A percentile compares a stretch with the other conserved stretches of the same genome.
Conservation (phyloP, 2,329 filamentous ascomycete species). For the Epichloe amarillans region DNA sequence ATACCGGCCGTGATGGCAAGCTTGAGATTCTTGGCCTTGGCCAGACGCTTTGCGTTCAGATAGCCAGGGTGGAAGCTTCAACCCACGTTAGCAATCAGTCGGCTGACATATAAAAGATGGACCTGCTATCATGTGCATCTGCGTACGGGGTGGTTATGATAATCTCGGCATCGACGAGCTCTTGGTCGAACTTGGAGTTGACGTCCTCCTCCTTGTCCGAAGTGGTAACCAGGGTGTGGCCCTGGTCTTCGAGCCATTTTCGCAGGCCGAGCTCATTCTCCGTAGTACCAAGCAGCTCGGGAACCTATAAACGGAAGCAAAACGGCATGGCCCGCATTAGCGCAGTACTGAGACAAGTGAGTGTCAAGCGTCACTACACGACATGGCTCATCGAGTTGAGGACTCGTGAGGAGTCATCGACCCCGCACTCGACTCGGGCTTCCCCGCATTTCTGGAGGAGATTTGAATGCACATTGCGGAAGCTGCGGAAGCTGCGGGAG, state of each 20-base stretch:
- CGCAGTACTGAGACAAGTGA: background rate
- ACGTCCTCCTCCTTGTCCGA: constrained; percentile 95
- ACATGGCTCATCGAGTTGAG: background rate
- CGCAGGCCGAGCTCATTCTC: constrained; percentile 97
- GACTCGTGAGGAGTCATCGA: too few species aligned
- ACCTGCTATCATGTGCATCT: background rate
- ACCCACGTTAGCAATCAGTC: background rate
- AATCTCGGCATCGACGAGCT: constrained; percentile 91
- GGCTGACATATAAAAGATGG: background rate
- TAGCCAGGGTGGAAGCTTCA: constrained; percentile 92
- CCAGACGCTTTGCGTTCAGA: constrained; percentile 88
- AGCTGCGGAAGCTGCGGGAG: background rate
- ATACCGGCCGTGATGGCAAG: constrained; percentile 94
- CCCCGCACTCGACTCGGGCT: background rate
- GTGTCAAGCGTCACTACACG: too few species aligned
- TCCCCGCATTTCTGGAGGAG: background rate
- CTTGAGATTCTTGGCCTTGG: constrained; percentile 98
- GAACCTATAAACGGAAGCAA: constrained; percentile 34
- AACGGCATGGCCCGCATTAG: background rate
- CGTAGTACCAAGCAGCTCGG: constrained; percentile 80
- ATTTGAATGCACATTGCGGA: background rate
- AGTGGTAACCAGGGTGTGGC: constrained; percentile 92
- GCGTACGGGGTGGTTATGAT: constrained; percentile 95
- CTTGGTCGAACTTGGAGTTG: constrained; percentile 85
- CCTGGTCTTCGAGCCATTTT: constrained; percentile 95